phyloP scores from a whole-genome alignment of 306 rosid species.

The Begonia loranthoides region DNA sequence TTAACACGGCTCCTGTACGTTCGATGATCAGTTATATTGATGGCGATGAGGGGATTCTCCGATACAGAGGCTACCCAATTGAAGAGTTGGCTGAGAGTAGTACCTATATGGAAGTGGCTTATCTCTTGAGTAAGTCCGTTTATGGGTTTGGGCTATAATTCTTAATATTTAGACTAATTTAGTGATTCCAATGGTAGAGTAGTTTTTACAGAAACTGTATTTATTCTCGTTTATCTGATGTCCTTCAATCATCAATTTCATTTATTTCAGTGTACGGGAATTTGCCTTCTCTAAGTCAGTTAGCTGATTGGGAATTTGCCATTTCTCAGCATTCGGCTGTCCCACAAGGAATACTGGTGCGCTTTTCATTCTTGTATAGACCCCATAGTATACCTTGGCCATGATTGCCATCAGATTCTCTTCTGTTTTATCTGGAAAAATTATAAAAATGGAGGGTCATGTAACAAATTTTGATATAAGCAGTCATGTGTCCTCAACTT shows the following conservation, averaged over 20 bases:
- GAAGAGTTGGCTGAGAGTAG: slow-evolving; percentile 84
- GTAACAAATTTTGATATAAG: no score
- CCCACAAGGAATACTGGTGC: slow-evolving; percentile 81
- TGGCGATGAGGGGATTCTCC: slow-evolving; percentile 83
- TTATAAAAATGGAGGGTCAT: no score
- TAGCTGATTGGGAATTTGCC: slow-evolving; percentile 71
- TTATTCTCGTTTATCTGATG: neutral
- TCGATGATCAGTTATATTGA: slow-evolving; percentile 73
- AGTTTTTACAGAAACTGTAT: neutral
- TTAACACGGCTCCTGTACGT: slow-evolving; percentile 79
- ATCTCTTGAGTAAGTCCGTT: slow-evolving; percentile 56
- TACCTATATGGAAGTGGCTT: slow-evolving; percentile 66
- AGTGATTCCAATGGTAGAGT: neutral
- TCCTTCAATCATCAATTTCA: neutral
- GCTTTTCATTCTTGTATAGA: slow-evolving; percentile 4
- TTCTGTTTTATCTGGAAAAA: no score
- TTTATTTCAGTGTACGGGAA: slow-evolving; percentile 64
- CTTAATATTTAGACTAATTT: no score
- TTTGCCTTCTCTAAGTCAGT: slow-evolving; percentile 65
- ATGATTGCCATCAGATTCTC: neutral
- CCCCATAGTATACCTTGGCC: neutral
- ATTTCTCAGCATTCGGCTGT: slow-evolving; percentile 83
- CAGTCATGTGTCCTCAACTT: no score
- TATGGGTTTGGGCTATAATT: neutral
- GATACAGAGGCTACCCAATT: slow-evolving; percentile 83